Conservation (phyloP, 2,329 filamentous ascomycete genomes). For the Beauveria sp. region DNA sequence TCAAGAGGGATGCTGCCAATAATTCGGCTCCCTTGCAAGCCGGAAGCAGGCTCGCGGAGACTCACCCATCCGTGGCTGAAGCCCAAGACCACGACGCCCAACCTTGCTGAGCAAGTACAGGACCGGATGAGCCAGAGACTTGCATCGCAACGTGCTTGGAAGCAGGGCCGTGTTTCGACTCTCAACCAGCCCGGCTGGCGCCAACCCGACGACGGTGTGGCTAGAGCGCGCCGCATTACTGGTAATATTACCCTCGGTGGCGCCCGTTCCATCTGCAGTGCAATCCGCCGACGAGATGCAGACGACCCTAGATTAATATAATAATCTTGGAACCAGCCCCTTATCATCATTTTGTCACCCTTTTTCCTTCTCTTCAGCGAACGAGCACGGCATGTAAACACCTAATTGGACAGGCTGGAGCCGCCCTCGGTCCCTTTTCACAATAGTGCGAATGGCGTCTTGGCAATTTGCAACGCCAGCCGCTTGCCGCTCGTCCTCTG, state of each 20-base stretch:
- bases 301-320: background rate
- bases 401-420: background rate
- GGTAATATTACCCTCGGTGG: constrained; percentile 5
- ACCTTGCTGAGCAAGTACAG: too few species aligned
- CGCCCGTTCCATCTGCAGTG: background rate
- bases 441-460: constrained; percentile 1
- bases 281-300: constrained; percentile 1
- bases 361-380: background rate
- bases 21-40: too few species aligned
- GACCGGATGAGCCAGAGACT: too few species aligned
- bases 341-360: background rate
- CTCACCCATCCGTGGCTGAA: too few species aligned
- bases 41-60: too few species aligned
- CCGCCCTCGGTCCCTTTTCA: background rate
- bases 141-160: too few species aligned
- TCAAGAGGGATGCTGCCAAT: background rate
- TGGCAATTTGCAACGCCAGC: background rate
- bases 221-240: background rate
- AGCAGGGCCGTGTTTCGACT: too few species aligned
- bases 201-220: too few species aligned
- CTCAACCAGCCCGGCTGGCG: too few species aligned
- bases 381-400: background rate
- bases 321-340: background rate
- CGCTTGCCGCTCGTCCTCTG: too few species aligned
- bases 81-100: too few species aligned